These are phyloP conservation scores for Aeschynomene evenia DNA, from an alignment of 306 rosid species.

Conservation along the genomic window DNA sequence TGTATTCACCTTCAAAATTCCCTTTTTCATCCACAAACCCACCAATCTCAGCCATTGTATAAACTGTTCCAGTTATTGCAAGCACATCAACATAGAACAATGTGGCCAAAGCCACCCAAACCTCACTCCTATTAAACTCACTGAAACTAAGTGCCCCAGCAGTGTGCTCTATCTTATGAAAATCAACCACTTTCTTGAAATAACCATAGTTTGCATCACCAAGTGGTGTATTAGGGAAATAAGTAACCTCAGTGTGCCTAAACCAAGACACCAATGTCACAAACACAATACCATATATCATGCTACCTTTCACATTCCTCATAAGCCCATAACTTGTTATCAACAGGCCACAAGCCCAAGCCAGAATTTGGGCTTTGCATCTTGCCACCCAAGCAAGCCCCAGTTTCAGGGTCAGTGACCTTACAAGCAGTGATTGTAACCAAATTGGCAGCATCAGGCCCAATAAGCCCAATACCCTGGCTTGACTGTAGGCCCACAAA, in stretches of 20 bases:
- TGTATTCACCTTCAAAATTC: constrained; percentile 81
- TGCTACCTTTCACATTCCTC: constrained; percentile 77
- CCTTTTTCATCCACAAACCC: constrained; percentile 69
- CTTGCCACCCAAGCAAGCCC: constrained; percentile 70
- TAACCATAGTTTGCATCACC: constrained; percentile 62
- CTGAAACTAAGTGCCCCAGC: constrained; percentile 65
- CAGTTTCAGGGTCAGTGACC: constrained; percentile 53
- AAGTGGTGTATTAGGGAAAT: constrained; percentile 59
- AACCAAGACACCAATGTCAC: constrained; percentile 80
- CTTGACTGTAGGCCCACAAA: constrained; percentile 79
- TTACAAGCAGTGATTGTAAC: constrained; percentile 73
- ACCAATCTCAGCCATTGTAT: constrained; percentile 83
- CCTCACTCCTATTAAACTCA: constrained; percentile 55
- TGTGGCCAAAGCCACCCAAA: constrained; percentile 78
- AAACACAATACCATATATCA: constrained; percentile 83
- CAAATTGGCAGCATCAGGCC: constrained; percentile 68
- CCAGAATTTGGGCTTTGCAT: constrained; percentile 77
- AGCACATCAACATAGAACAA: constrained; percentile 84
- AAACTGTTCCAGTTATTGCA: constrained; percentile 76
- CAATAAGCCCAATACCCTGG: constrained; percentile 80
- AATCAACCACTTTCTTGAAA: constrained; percentile 73
- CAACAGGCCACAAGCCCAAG: constrained; percentile 58
- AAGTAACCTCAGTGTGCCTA: constrained; percentile 70
- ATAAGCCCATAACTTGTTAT: constrained; percentile 65
- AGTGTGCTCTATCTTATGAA: constrained; percentile 68